Conservation (phyloP, 768 basidiomycete genomes). For the Tricholoma hemisulphureum region DNA sequence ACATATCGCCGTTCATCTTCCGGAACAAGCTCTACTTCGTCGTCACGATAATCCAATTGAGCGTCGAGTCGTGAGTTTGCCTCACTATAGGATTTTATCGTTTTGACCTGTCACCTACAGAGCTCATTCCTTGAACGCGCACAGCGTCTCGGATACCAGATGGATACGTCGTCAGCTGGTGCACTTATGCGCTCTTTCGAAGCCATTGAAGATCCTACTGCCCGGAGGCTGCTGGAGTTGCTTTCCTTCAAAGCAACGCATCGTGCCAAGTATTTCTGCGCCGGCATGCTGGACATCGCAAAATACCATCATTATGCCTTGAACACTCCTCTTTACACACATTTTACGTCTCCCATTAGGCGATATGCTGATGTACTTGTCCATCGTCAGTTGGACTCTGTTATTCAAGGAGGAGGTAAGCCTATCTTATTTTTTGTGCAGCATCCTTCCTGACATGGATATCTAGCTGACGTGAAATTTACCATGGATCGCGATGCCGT, state of each 20-base stretch:
- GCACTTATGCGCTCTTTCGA: conserved; percentile 83
- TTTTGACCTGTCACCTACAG: conserved; percentile 36
- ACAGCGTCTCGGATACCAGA: conserved; percentile 73
- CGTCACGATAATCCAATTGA: conserved; percentile 93
- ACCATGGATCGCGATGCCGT: conserved; percentile 97
- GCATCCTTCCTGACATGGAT: conserved; percentile 6
- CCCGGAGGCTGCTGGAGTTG: conserved; percentile 76
- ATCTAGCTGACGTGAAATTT: conserved; percentile 78
- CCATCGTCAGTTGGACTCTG: conserved; percentile 93
- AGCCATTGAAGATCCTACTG: conserved; percentile 68
- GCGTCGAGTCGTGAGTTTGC: conserved; percentile 70
- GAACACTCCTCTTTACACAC: conserved; percentile 88
- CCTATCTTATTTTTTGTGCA: conserved; percentile 4
- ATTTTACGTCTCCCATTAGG: conserved; percentile 90
- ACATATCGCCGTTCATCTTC: conserved; percentile 88
- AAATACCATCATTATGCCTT: conserved; percentile 95
- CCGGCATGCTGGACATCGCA: conserved; percentile 98
- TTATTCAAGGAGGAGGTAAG: conserved; percentile 70
- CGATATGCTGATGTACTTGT: conserved; percentile 93
- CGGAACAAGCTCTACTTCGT: conserved; percentile 95
- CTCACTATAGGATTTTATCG: conserved; percentile 4
- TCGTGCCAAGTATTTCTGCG: conserved; percentile 96
- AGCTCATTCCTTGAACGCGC: conserved; percentile 79
- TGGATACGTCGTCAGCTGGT: conserved; percentile 79
- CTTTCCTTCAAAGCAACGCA: conserved; percentile 91